Percentiles rank a stretch among this genome's conserved stretches.
Conservation (phyloP, 2,329 filamentous ascomycete genomes). For the Biscogniauxia mediterranea region DNA sequence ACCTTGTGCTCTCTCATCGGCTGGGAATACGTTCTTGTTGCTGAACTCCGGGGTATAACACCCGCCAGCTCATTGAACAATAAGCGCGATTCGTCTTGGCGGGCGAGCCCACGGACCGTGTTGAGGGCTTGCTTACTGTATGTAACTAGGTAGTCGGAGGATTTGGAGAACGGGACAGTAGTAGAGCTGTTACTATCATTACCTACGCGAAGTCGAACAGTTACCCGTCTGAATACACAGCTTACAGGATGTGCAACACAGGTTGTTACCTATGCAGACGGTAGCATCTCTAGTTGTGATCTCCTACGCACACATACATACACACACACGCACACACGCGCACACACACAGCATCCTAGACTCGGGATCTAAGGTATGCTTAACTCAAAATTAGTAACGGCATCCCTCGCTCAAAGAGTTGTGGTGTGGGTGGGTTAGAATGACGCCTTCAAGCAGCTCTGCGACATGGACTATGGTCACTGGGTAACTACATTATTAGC, state of each 20-base stretch:
- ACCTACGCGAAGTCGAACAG: background rate
- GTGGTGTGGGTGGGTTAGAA: background rate
- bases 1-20: conserved; percentile 20
- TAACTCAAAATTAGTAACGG: no score
- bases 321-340: background rate
- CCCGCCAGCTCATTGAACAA: background rate
- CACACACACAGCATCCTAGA: background rate
- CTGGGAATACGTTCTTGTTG: background rate
- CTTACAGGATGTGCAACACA: background rate
- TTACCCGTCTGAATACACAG: background rate
- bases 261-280: background rate
- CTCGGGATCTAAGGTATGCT: no score
- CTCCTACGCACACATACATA: no score
- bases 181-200: conserved; percentile 4
- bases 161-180: conserved; percentile 5
- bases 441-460: background rate
- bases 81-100: background rate
- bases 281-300: background rate
- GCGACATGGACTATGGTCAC: background rate
- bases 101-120: background rate
- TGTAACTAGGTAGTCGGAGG: conserved; percentile 15
- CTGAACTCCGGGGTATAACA: background rate
- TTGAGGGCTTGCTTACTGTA: conserved; percentile 22
- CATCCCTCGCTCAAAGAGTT: no score
- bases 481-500: background rate